Evolutionary conservation across 768 basidiomycete species (phyloP), one percentile per base, ranked within the genome.

Genomic region (Tylopilus balloui): DNA sequence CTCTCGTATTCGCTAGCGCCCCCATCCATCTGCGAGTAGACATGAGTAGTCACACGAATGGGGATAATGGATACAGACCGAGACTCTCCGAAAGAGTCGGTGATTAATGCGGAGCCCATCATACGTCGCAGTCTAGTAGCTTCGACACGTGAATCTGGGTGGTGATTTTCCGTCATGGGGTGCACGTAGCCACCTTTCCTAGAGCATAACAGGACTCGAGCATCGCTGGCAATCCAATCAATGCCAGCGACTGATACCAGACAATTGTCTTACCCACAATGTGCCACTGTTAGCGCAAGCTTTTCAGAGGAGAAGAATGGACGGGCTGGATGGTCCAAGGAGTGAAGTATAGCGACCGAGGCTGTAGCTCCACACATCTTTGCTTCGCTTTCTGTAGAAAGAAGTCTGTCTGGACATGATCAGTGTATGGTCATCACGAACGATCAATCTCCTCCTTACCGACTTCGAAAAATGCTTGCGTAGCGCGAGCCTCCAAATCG

Each of bases 81-180:
- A 25, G 84, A 81, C 74, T 98, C 94, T 7, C 95, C 94, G 60
- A 90, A 98, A 6, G 92, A 93, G 64, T 98, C 95, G 2, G 89
- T 89, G 37, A 96, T 88, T 23, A 95, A 68, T 3, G 88, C 86
- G 9, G 86, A 85, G 11, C 92, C 88, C 82, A 90, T 92, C 81
- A 92, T 88, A 46, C 88, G 78, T 27, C 94, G 79, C 46, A 99
- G 71, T 37, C 96, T 77, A 37, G 81, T 83, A 25, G 88, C 81
- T 65, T 99, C 96, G 10, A 89, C 76, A 28, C 83, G 83, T 20
- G 90, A 79, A 58, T 98, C 95, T n/a, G 92, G 87, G 64, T 97
- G 95, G 63, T 99, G 96, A 24, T 81, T 85, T 70, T 97, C 92
- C 0, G 96, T 96, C 79, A 98, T 88, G 2, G 90, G 79, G 39